A percentile compares a stretch with the other conserved stretches of the same genome.
Evolutionary conservation across 371 early-diverging fungal genomes (phyloP).

Genomic region (Mycotypha africana): DNA sequence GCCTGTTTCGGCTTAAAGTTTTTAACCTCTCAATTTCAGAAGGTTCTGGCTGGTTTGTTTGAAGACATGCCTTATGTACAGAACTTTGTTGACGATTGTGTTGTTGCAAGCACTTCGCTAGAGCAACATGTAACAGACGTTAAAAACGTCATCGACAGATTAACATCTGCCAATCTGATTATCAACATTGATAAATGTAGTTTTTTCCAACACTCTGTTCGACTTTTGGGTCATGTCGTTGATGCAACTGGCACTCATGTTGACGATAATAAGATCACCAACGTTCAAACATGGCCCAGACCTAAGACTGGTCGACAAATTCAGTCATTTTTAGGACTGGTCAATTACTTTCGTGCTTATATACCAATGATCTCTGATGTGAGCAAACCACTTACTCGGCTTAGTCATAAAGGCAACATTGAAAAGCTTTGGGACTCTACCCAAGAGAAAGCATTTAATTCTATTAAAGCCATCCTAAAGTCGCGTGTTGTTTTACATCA

Average conservation of each 20-base stretch:
- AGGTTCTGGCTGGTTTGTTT: conserved; percentile 1
- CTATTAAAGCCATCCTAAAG: background rate
- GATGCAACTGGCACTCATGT: conserved; percentile 6
- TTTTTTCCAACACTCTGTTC: background rate
- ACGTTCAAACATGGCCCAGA: background rate
- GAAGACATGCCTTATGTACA: conserved; percentile 6
- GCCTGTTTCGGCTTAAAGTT: conserved; percentile 3
- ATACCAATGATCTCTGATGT: conserved; percentile 13
- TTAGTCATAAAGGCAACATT: background rate
- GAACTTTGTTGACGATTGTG: conserved; percentile 11
- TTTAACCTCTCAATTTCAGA: conserved; percentile 2
- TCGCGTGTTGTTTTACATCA: background rate
- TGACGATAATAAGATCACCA: conserved; percentile 6
- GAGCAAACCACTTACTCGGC: conserved; percentile 3
- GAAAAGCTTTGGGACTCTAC: background rate
- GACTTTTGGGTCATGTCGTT: conserved; percentile 9
- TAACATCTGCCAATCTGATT: conserved; percentile 10
- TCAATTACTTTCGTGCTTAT: conserved; percentile 20
- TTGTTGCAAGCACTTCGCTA: background rate
- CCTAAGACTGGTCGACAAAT: too few species aligned
- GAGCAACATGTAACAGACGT: conserved; percentile 7
- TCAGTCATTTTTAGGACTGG: too few species aligned
- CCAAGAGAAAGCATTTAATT: too few species aligned
- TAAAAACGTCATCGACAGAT: conserved; percentile 1
- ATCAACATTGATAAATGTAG: conserved; percentile 17